Percentiles rank a stretch among this genome's conserved stretches.
phyloP scores from a whole-genome alignment of 768 basidiomycete genomes.

The Boletus pseudopeckii region DNA sequence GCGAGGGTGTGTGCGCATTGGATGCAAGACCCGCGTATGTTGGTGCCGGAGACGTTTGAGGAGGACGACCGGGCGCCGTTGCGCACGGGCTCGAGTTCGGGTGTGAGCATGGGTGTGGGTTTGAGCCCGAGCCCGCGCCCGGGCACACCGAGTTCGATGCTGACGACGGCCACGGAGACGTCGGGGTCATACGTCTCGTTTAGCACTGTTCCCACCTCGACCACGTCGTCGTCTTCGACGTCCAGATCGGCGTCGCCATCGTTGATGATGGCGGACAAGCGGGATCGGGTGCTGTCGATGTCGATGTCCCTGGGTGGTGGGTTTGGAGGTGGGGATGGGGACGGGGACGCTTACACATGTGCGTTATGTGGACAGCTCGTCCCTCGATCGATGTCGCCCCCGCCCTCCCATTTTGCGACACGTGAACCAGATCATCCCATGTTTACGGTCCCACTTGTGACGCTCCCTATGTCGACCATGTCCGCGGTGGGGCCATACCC shows the following conservation, averaged over 20 bases:
- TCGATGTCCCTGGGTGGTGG: neutral
- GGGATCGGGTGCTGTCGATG: neutral
- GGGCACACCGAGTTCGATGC: constrained; percentile 16
- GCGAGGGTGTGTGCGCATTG: constrained; percentile 1
- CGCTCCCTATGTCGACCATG: constrained; percentile 11
- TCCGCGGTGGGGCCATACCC: neutral
- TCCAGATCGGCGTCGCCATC: constrained; percentile 20
- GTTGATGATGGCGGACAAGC: neutral
- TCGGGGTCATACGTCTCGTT: constrained; percentile 23
- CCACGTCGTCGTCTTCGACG: constrained; percentile 11
- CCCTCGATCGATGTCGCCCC: neutral
- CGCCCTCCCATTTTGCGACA: neutral
- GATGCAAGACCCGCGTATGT: constrained; percentile 6
- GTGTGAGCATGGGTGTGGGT: neutral
- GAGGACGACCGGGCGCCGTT: constrained; percentile 7
- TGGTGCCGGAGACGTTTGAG: neutral
- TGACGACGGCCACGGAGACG: constrained; percentile 21
- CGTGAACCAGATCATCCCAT: constrained; percentile 18
- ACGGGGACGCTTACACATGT: constrained; percentile 5
- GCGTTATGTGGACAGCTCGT: constrained; percentile 19
- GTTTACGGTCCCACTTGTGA: constrained; percentile 30
- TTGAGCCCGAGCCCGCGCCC: constrained; percentile 11
- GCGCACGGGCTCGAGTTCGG: neutral
- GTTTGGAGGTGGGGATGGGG: neutral
- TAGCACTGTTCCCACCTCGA: constrained; percentile 18